Base-by-base conservation (phyloP, 2,329 filamentous ascomycete species). In the Aspergillus nomiae region DNA sequence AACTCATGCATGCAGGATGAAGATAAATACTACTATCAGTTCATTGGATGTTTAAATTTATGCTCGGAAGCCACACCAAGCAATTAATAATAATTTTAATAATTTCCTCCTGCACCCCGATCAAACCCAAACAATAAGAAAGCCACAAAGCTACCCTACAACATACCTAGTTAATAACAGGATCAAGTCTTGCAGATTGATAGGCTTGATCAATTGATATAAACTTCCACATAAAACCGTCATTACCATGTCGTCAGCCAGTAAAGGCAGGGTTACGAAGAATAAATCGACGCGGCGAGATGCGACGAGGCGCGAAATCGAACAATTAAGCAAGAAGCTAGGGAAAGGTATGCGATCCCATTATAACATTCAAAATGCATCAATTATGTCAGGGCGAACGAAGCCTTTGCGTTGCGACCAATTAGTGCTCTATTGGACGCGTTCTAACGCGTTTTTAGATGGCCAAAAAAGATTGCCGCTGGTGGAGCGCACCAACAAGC, bases 401-500 rank as follows among this genome's bases (percentile, higher is more conserved):
- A 41, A n/a, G 38, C 38, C 14, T 41, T n/a, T 8, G 34, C 34
- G 34, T 36, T 36, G 14, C 14, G 34, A 36, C 34, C 14, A 4
- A 24, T 24, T 2, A 24, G 21, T 24, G 21, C 28, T 32, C 16
- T 48, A 46, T 32, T 7, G 24, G 55, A 69, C 55, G 41, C 54
- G 62, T 67, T n/a, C 59, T 71, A 63, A 73, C 55, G 38, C 50
- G 48, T 34, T 14, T 30, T 61, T n/a, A 51, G 48, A 51, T 28
- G 58, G 61, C 34, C 28, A 8, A n/a, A 58, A 65, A 69, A 61
- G 50, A 2, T 63, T 70, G 8, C 75, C 72, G 3, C 67, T 82
- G 58, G 76, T 83, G 38, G 79, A 82, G 63, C 72, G 71, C 43
- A 76, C 79, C 62, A 84, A 83, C 65, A 66, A 74, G 24, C 70